Evolutionary conservation across 2,329 filamentous ascomycete species (phyloP), one percentile per base, ranked within the genome.

Genomic region (Pestalotiopsis sp.): DNA sequence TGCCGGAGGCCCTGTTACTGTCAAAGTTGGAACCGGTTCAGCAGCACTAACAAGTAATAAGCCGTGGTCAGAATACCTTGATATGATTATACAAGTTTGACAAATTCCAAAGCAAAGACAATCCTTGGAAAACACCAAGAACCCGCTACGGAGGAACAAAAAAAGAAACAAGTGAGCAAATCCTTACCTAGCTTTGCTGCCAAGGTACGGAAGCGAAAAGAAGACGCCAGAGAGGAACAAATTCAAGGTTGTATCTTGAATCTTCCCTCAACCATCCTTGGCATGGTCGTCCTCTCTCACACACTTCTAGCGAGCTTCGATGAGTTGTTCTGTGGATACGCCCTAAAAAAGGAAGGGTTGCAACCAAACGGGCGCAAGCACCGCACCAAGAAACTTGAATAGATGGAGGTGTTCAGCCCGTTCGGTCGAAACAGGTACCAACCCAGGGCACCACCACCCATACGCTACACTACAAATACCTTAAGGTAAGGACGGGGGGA

Each of bases 301-400:
- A n/a, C 45, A n/a, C 20, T 66, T 66, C 64, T 73, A 74, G 73
- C 70, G 76, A 72, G 75, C 70, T 83, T 83, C 81, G 77, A 82
- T 76, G 75, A 76, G 75, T 78, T 80, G 76, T 83, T 83, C 81
- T 80, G 77, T 82, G 79, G 80, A 75, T 72, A 72, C 64, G 17
- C 38, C 27, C 25, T 31, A 27, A n/a, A 14, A 39, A 31, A 38
- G 25, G 25, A 62, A 27, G 17, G 27, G 31, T 36, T 36, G 59
- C 25, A 31, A 11, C 12, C 25, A 14, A 39, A 52, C 45, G 45
- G 31, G 45, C 45, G 45, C 45, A 52, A 52, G 17, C 45, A 20
- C 45, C 45, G 20, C 17, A 20, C 17, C 45, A 17, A 52, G 17
- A 52, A 14, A 45, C 41, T 9, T 52, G 9, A n/a, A 52, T n/a